Evolutionary conservation across 305 asterid genomes (phyloP).

Genomic region (Fraxinus platypoda): DNA sequence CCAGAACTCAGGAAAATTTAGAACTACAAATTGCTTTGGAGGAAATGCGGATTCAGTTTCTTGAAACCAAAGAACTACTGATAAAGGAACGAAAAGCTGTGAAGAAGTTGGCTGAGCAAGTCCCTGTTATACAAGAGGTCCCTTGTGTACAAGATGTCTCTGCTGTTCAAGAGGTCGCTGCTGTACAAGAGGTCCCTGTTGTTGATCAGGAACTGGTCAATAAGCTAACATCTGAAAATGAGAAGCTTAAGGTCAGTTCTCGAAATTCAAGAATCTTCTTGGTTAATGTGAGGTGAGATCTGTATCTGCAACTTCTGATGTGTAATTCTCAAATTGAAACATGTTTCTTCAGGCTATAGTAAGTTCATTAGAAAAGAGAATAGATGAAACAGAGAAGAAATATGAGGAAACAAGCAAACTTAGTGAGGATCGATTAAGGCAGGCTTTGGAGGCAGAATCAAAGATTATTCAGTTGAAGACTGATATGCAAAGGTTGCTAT

Average conservation of each 20-base stretch:
- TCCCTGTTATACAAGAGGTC: slow-evolving; percentile 22
- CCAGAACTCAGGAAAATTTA: slow-evolving; percentile 44
- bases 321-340: slow-evolving; percentile 20
- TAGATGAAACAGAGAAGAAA: slow-evolving; percentile 73
- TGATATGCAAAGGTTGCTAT: slow-evolving; percentile 60
- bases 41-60: slow-evolving; percentile 34
- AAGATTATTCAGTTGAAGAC: slow-evolving; percentile 68
- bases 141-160: slow-evolving; percentile 25
- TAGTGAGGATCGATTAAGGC: slow-evolving; percentile 69
- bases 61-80: slow-evolving; percentile 33
- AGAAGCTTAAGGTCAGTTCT: slow-evolving; percentile 64
- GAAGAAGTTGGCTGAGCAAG: slow-evolving; percentile 29
- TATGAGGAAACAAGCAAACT: slow-evolving; percentile 60
- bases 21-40: slow-evolving; percentile 46
- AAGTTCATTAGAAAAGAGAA: slow-evolving; percentile 61
- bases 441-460: slow-evolving; percentile 72
- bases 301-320: slow-evolving; percentile 25
- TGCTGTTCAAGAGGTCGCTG: slow-evolving; percentile 20
- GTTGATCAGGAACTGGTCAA: slow-evolving; percentile 50
- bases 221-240: slow-evolving; percentile 69
- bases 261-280: slow-evolving; percentile 6
- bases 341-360: slow-evolving; percentile 54
- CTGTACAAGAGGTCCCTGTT: slow-evolving; percentile 37
- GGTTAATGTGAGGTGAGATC: slow-evolving; percentile 6
- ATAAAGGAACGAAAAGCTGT: slow-evolving; percentile 32